Evolutionary conservation across 768 basidiomycete genomes (phyloP), one percentile per base, ranked within the genome.

Genomic region (Boletus edulis): DNA sequence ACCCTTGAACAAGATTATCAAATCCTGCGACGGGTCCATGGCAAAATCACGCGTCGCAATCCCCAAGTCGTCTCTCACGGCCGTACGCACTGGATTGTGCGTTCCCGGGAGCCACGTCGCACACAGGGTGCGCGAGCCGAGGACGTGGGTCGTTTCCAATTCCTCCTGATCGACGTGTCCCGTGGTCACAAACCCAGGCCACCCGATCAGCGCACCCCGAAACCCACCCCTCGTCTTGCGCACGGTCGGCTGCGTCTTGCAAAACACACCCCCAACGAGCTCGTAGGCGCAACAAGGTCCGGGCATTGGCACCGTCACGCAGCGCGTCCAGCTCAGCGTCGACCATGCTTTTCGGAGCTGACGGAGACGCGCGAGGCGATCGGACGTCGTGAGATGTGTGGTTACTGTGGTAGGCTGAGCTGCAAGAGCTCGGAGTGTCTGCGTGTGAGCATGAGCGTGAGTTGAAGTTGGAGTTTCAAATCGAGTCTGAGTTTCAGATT

Each of bases 1-100:
- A 24, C 63, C 62, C 48, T 63, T 64, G 15, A 82, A 66, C 15
- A 81, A 63, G 9, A 79, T 75, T 37, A 85, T 70, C 44, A 86
- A 61, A 58, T 86, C 83, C 64, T 86, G 85, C 5, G 81, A 76
- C 1, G 85, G 83, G 59, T 86, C 85, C n/a, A 86, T 79, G 0
- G 81, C 83, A 55, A 86, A 83, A 61, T 86, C 85, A 42, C 80
- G 73, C 38, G 76, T 72, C 10, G 66, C 54, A 9, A 82, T 43
- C 1, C 73, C 75, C 0, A 84, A 41, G 29, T 81, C 72, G 1
- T 70, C 64, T 17, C 64, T 57, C 2, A 71, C 58, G 34, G 72
- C 37, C 31, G 56, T 53, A 3, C n/a, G 56, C 0, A 46, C 52
- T 29, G 20, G 67, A 27, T 31, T 56, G 12, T 43, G 20, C 9